Base-by-base conservation (phyloP, 768 basidiomycete species). In the Exsudoporus frostii region DNA sequence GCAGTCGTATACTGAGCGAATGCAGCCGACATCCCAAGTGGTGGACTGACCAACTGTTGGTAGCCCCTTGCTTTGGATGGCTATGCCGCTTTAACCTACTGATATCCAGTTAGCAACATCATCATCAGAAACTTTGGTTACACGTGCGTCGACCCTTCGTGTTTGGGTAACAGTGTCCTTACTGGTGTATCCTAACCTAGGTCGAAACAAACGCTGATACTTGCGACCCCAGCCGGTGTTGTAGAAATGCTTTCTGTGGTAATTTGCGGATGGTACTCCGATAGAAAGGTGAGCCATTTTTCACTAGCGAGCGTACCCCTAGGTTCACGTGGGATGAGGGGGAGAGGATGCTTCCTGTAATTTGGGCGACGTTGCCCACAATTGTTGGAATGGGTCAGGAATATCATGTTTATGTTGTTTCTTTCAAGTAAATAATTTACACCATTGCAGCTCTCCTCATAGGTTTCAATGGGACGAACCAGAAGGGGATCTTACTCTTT, bases 71-170 rank as follows among this genome's bases (percentile, higher is more conserved):
- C 39, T 50, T 62, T n/a, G 33, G 33, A 39, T 46, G 53, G 25
- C 13, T 17, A 22, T 25, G 22, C 33, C 37, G 4, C 22, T 40
- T 27, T 37, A 20, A 22, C 48, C 17, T 37, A 5, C 5, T 50
- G 48, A 22, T 19, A 27, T 51, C 48, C 27, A 55, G 51, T 60
- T 29, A 59, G 57, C 47, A 60, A 56, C 17, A 63, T 68, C 48
- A 56, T 66, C 19, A 61, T 61, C 50, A 59, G 25, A 42, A 58
- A 62, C 39, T 59, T 59, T 41, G 65, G 62, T 34, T 64, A 66
- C 45, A 58, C 51, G 58, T 42, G 20, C n/a, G 51, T 39, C 39
- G 34, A 32, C 8, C 42, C 25, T 37, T 19, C 22, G 51, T 10
- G 20, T 7, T 24, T 22, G 27, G 48, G n/a, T 4, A 24, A 29